phyloP scores from a whole-genome alignment of 257 asterid species.

The Striga asiatica region DNA sequence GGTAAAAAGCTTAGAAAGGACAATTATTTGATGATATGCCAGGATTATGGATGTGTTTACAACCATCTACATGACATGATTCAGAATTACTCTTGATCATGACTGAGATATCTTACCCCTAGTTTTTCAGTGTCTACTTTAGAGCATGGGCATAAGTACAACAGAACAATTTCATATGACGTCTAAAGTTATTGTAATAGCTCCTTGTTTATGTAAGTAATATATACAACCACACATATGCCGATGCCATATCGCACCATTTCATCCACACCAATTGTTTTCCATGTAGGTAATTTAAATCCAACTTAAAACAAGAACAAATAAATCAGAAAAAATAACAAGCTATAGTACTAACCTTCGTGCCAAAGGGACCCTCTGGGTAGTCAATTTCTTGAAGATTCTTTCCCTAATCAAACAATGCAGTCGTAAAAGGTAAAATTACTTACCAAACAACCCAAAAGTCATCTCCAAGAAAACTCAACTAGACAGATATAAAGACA shows the following conservation, averaged over 20 bases:
- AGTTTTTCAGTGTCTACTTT: background rate
- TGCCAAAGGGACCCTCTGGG: conserved; percentile 88
- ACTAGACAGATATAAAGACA: background rate
- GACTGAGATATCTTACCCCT: background rate
- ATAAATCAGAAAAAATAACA: background rate
- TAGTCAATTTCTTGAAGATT: conserved; percentile 47
- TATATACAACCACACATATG: background rate
- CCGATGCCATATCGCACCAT: background rate
- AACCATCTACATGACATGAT: background rate
- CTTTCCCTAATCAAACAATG: conserved; percentile 39
- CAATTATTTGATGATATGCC: too few species aligned
- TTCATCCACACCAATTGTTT: too few species aligned
- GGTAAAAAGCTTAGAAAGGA: background rate
- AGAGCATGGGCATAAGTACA: background rate
- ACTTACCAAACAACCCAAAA: background rate
- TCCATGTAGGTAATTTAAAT: background rate
- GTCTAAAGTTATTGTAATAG: background rate
- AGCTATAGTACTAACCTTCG: conserved; percentile 47
- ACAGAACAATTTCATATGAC: background rate
- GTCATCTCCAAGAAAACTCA: background rate
- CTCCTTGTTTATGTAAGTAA: background rate
- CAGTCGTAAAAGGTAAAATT: background rate
- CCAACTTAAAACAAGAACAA: background rate
- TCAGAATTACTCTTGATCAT: background rate
- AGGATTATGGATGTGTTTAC: too few species aligned